These are phyloP conservation scores for Pulveroboletus sp. DNA, from an alignment of 768 basidiomycete genomes.

Conservation along the genomic window DNA sequence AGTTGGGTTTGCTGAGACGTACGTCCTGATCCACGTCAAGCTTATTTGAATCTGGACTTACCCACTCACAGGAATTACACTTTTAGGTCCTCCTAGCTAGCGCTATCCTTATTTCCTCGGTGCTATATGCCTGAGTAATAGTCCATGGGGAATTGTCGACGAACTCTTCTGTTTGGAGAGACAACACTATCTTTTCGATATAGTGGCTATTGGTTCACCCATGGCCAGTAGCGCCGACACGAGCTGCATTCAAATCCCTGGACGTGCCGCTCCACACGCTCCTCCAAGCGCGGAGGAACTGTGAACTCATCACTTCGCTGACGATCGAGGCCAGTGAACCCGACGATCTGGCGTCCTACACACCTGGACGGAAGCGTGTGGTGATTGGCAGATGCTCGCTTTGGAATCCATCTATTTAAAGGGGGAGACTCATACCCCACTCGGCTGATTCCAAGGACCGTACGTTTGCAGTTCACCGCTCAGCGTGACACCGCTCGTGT, in stretches of 20 bases:
- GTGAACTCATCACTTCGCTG: not conserved
- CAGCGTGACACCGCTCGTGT: not conserved
- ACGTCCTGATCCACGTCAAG: not conserved
- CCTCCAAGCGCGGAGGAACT: not conserved
- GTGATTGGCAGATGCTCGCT: not conserved
- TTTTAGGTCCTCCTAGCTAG: not conserved
- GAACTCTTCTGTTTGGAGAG: no score
- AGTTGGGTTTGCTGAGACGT: slow-evolving; percentile 24
- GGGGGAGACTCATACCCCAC: not conserved
- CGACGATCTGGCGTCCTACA: not conserved
- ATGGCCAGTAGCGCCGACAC: not conserved
- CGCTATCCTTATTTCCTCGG: no score
- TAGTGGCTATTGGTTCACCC: not conserved
- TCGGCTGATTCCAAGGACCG: not conserved
- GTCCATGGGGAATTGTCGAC: no score
- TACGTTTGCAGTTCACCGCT: not conserved
- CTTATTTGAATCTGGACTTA: not conserved
- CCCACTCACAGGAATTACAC: slow-evolving; percentile 17
- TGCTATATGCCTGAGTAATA: no score
- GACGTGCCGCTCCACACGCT: not conserved
- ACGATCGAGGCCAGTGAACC: not conserved
- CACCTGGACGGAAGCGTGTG: not conserved
- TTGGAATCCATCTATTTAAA: not conserved
- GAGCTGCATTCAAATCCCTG: not conserved
- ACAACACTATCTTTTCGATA: no score